phyloP scores from a whole-genome alignment of 768 basidiomycete genomes.

The Suillus subaureus region DNA sequence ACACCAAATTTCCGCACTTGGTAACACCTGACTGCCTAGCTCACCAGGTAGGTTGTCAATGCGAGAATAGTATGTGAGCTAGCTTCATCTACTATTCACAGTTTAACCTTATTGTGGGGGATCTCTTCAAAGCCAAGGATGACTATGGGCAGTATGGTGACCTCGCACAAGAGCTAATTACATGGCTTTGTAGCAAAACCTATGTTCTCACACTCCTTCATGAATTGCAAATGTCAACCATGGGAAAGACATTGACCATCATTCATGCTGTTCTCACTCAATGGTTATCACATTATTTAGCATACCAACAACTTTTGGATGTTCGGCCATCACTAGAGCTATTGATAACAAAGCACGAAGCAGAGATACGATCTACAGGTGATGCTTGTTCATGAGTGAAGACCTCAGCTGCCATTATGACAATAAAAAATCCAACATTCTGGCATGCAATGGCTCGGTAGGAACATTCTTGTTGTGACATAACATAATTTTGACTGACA shows the following conservation, averaged over 20 bases:
- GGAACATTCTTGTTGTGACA: not conserved
- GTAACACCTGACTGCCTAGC: conserved; percentile 38
- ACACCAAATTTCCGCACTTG: conserved; percentile 22
- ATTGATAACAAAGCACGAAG: conserved; percentile 17
- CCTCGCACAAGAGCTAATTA: conserved; percentile 37
- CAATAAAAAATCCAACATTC: conserved; percentile 32
- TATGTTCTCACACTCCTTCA: conserved; percentile 31
- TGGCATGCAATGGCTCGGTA: not conserved
- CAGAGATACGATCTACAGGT: conserved; percentile 23
- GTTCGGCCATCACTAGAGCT: conserved; percentile 20
- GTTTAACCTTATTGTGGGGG: conserved; percentile 43
- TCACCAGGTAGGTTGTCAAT: conserved; percentile 36
- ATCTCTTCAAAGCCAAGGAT: conserved; percentile 37
- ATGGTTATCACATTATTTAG: conserved; percentile 40
- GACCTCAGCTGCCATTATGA: conserved; percentile 27
- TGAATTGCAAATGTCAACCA: conserved; percentile 21
- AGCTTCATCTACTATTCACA: conserved; percentile 19
- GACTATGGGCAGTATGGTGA: conserved; percentile 23
- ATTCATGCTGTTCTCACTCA: conserved; percentile 39
- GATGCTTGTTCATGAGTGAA: conserved; percentile 28
- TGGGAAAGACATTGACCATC: conserved; percentile 8
- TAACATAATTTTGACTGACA: conserved; percentile 24
- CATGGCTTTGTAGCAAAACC: conserved; percentile 41
- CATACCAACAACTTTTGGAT: conserved; percentile 34
- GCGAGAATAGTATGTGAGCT: not conserved